A percentile compares a stretch with the other conserved stretches of the same genome.
Evolutionary conservation across 495 filamentous ascomycete species (phyloP).

Genomic region (Podospora anserina): DNA sequence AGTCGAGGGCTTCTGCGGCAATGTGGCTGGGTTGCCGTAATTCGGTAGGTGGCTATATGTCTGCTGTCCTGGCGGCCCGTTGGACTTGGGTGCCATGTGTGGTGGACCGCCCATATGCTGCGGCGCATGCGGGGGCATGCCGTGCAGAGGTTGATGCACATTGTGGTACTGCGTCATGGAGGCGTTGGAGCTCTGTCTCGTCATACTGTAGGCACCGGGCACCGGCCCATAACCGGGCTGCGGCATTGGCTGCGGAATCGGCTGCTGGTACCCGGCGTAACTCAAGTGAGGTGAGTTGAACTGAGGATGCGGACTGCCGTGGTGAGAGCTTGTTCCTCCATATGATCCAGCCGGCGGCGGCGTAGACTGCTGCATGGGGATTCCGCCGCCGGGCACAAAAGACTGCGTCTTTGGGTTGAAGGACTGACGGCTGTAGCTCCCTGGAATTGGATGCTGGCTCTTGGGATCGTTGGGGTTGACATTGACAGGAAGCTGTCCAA

Average conservation of each 20-base stretch:
- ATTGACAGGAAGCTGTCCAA: conserved; percentile 71
- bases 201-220: conserved; percentile 47
- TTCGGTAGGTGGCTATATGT: conserved; percentile 49
- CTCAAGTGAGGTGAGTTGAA: conserved; percentile 43
- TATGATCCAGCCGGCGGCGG: conserved; percentile 26
- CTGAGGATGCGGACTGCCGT: conserved; percentile 49
- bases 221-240: conserved; percentile 36
- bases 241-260: conserved; percentile 38
- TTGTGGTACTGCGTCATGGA: conserved; percentile 49
- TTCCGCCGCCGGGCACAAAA: conserved; percentile 67
- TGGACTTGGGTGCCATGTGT: conserved; percentile 40
- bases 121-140: conserved; percentile 14
- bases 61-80: conserved; percentile 31
- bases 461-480: conserved; percentile 62
- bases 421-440: conserved; percentile 74
- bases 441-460: conserved; percentile 72
- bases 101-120: conserved; percentile 33
- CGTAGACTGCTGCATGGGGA: conserved; percentile 41
- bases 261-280: conserved; percentile 41
- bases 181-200: conserved; percentile 52
- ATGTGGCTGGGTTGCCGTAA: conserved; percentile 54
- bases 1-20: conserved; percentile 55
- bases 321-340: conserved; percentile 36
- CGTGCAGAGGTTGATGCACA: conserved; percentile 17
- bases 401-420: conserved; percentile 93